phyloP scores from a whole-genome alignment of 352 stramenopile genomes.

The Phytophthora ohioensis region DNA sequence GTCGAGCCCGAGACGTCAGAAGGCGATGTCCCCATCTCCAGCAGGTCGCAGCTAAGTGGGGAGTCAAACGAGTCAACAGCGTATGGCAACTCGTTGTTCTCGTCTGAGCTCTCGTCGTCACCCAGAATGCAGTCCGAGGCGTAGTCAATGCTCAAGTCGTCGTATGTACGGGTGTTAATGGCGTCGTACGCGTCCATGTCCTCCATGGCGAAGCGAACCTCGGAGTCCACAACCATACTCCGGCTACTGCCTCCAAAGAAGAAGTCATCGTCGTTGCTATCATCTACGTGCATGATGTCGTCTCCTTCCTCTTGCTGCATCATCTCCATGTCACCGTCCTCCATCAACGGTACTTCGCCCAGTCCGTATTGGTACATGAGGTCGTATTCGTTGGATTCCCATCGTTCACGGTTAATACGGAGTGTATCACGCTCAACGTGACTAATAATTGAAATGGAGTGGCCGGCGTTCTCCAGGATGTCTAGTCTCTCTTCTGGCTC shows the following conservation, averaged over 20 bases:
- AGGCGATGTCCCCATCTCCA: constrained; percentile 76
- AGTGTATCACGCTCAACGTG: constrained; percentile 74
- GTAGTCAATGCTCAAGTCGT: constrained; percentile 75
- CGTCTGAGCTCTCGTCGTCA: constrained; percentile 58
- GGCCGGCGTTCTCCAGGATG: constrained; percentile 75
- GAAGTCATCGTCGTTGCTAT: constrained; percentile 65
- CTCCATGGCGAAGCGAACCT: constrained; percentile 74
- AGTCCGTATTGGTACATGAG: constrained; percentile 84
- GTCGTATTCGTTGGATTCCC: constrained; percentile 89
- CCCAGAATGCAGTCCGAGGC: constrained; percentile 74
- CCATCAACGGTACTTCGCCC: constrained; percentile 68
- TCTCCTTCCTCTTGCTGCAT: constrained; percentile 52
- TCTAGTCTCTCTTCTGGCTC: constrained; percentile 81
- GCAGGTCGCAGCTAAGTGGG: constrained; percentile 51
- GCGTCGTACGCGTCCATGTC: constrained; percentile 81
- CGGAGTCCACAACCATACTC: constrained; percentile 56
- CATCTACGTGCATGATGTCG: constrained; percentile 59
- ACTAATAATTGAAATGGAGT: constrained; percentile 70
- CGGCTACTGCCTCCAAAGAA: constrained; percentile 53
- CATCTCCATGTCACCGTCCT: constrained; percentile 66
- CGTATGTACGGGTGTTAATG: constrained; percentile 58
- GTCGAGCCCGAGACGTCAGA: constrained; percentile 61
- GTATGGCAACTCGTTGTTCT: constrained; percentile 72
- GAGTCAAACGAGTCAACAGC: constrained; percentile 69
- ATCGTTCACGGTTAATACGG: constrained; percentile 83